Percentiles rank a stretch among this genome's conserved stretches.
Conservation (phyloP, 129 eudicot genomes). For the Pulicaria dysenterica region DNA sequence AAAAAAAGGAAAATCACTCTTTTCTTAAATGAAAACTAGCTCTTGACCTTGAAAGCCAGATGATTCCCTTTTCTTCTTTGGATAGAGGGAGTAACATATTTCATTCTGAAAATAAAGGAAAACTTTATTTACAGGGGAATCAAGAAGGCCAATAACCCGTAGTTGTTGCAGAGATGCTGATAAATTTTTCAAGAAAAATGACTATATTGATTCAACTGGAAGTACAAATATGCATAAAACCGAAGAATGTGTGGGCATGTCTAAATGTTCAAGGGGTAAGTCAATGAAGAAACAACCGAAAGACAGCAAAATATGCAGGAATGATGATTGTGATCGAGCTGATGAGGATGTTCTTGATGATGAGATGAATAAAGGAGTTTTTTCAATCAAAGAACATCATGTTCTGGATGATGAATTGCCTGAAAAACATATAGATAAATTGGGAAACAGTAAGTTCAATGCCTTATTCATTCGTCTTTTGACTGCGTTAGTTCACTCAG, state of each 20-base stretch:
- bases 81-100: too few relatives aligned
- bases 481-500: too few relatives aligned
- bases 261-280: neutral
- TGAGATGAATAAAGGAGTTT: neutral
- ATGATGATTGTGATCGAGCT: constrained; percentile 1
- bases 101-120: too few relatives aligned
- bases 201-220: neutral
- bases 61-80: too few relatives aligned
- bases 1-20: too few relatives aligned
- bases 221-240: neutral
- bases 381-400: neutral
- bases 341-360: neutral
- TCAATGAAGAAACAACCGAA: neutral
- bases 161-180: constrained; percentile 3
- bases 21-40: too few relatives aligned
- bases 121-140: too few relatives aligned
- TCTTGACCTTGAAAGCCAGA: too few relatives aligned
- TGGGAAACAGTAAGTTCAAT: neutral
- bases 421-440: constrained; percentile 14
- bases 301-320: constrained; percentile 1
- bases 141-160: neutral
- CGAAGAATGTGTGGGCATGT: constrained; percentile 14
- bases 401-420: constrained; percentile 2
- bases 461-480: too few relatives aligned
- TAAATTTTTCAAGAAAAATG: neutral